Evolutionary conservation across 108 stramenopile species (phyloP).

Genomic region (Poteriospumella lacustris): DNA sequence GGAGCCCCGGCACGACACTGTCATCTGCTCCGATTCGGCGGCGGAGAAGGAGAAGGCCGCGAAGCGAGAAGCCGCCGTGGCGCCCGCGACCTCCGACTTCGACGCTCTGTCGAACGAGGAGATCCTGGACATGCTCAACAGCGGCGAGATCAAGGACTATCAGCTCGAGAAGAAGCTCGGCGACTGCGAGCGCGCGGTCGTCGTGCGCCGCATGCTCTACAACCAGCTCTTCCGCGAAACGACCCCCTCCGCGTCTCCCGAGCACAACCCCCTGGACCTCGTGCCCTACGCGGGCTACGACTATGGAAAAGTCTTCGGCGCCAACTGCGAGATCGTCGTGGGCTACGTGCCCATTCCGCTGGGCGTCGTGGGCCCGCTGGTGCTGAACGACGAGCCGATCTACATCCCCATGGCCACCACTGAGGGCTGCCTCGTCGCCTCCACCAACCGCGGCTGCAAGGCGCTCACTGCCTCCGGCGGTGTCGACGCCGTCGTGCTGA

Average conservation of each 20-base stretch:
- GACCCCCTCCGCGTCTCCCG: no score
- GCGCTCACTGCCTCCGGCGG: conserved; percentile 70
- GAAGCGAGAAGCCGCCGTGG: conserved; percentile 35
- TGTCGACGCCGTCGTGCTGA: conserved; percentile 58
- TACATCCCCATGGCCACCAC: conserved; percentile 98
- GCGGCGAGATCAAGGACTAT: conserved; percentile 81
- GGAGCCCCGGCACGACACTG: neutral
- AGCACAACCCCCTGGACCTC: no score
- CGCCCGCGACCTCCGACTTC: conserved; percentile 38
- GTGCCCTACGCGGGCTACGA: conserved; percentile 49
- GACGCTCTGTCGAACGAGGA: conserved; percentile 55
- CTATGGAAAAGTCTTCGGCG: conserved; percentile 80
- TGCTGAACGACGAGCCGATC: conserved; percentile 73
- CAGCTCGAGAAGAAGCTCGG: conserved; percentile 80
- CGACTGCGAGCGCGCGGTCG: conserved; percentile 78
- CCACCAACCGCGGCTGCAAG: conserved; percentile 91
- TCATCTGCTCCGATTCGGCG: conserved; percentile 1
- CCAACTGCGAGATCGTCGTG: conserved; percentile 96
- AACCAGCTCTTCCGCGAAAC: no score
- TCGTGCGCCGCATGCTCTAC: conserved; percentile 71
- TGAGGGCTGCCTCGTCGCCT: conserved; percentile 91
- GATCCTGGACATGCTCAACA: conserved; percentile 67
- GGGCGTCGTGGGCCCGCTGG: conserved; percentile 86
- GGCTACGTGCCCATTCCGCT: conserved; percentile 94
- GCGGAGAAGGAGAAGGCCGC: no score